Base-by-base conservation (phyloP, 2,329 filamentous ascomycete species). In the Fusarium nelsonii region DNA sequence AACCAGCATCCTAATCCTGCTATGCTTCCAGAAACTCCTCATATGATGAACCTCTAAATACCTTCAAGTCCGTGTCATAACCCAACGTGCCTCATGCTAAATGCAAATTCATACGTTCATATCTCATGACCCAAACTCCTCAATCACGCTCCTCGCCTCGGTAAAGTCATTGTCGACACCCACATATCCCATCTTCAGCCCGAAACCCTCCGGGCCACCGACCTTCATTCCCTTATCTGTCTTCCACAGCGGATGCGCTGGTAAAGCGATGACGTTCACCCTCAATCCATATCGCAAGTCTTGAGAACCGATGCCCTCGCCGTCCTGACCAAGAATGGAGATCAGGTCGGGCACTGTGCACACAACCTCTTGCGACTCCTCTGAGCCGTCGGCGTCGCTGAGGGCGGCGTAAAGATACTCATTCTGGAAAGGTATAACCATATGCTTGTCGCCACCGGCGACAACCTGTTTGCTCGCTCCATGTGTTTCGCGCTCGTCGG, bases 221-320 rank as follows among this genome's bases (percentile, higher is more conserved):
- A 79, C 70, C 23, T 75, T 74, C 55, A 80, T 74, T 0, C 75
- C 80, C 51, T 72, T 71, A 4, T 77, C 75, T 2, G 76, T 80
- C 70, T 77, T 84, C 85, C 85, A 87, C 12, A 85, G 68, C 0
- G 84, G 83, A 59, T 84, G 83, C 2, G 83, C 81, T 4, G 83
- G 78, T 33, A 87, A 75, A 0, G 79, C 84, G 60, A 87, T 82
- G 1, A 87, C 84, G 33, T 75, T 82, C 0, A 87, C 84, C 6
- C 80, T 77, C 4, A 87, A 67, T 0, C 85, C 85, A 55, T 86
- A 87, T 11, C 84, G 78, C 32, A 85, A 74, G 26, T 86, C 84
- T 15, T 83, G 81, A 1, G 84, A 83, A 1, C 84, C 84, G 6
- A 86, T 78, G 0, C 84, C 84, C 49, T 83, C 83, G 0, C 84